Evolutionary conservation across 2,329 filamentous ascomycete genomes (phyloP).

Genomic region (Fusarium tupiense): DNA sequence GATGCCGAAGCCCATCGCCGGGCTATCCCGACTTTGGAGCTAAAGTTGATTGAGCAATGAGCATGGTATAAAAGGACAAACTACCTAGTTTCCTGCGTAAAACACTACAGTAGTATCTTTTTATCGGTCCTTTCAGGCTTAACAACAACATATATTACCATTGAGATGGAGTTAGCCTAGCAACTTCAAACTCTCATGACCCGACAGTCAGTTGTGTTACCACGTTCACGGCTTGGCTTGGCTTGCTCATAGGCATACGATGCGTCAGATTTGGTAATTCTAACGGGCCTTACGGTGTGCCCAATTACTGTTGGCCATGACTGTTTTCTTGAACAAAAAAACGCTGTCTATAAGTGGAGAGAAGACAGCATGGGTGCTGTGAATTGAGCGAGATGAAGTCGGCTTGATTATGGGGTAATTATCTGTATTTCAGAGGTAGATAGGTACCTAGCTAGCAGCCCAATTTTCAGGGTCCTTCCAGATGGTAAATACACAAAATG

Average conservation of each 20-base stretch:
- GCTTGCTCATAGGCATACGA: background rate
- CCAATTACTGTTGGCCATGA: background rate
- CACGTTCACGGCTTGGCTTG: background rate
- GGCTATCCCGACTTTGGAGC: background rate
- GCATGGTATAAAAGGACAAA: background rate
- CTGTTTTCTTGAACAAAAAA: background rate
- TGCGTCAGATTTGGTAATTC: background rate
- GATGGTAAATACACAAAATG: background rate
- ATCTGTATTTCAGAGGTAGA: background rate
- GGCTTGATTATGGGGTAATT: background rate
- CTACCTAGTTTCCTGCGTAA: background rate
- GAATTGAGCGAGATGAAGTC: conserved; percentile 24
- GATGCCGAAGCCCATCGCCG: background rate
- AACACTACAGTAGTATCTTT: background rate
- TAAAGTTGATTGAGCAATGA: background rate
- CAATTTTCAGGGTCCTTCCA: conserved; percentile 3
- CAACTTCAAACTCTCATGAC: background rate
- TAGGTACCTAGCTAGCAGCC: background rate
- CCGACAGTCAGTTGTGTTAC: background rate
- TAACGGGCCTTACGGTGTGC: background rate
- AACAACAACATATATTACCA: background rate
- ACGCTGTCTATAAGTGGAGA: conserved; percentile 6
- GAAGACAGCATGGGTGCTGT: background rate
- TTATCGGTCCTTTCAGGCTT: background rate
- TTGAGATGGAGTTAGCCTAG: background rate